phyloP scores from a whole-genome alignment of 108 stramenopile genomes.

The Cyclotella atomus region DNA sequence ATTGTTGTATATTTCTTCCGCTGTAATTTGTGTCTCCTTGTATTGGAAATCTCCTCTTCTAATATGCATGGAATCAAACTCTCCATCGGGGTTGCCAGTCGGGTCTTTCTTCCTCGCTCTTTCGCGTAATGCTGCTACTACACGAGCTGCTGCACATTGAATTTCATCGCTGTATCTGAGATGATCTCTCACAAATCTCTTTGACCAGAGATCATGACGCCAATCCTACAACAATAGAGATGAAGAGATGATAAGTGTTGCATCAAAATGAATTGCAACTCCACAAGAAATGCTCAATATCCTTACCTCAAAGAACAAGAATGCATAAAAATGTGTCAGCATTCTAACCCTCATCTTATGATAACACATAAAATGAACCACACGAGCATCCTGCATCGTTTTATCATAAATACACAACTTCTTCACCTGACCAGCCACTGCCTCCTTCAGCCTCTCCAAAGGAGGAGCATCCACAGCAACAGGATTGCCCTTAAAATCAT shows the following conservation, averaged over 20 bases:
- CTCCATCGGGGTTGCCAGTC: slow-evolving; percentile 35
- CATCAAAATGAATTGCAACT: slow-evolving; percentile 19
- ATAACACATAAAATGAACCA: slow-evolving; percentile 77
- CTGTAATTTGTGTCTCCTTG: slow-evolving; percentile 65
- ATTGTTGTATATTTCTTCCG: slow-evolving; percentile 58
- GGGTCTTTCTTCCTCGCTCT: slow-evolving; percentile 37
- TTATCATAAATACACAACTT: slow-evolving; percentile 76
- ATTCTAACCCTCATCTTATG: slow-evolving; percentile 57
- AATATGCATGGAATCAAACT: slow-evolving; percentile 80
- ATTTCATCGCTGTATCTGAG: slow-evolving; percentile 88
- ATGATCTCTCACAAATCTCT: slow-evolving; percentile 89
- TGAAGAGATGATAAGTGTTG: not conserved
- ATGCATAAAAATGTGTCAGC: slow-evolving; percentile 87
- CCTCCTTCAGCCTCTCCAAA: slow-evolving; percentile 66
- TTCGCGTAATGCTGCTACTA: slow-evolving; percentile 76
- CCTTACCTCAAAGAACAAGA: slow-evolving; percentile 74
- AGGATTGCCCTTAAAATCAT: slow-evolving; percentile 53
- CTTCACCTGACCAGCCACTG: slow-evolving; percentile 53
- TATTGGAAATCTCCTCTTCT: slow-evolving; percentile 84
- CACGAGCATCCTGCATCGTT: slow-evolving; percentile 61
- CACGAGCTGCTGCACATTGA: slow-evolving; percentile 87
- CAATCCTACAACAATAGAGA: slow-evolving; percentile 30
- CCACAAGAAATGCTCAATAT: not conserved
- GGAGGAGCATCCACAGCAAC: slow-evolving; percentile 63
- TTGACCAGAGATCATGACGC: slow-evolving; percentile 78